phyloP scores from a whole-genome alignment of 495 filamentous ascomycete species.

The Aspergillus heteromorphus region DNA sequence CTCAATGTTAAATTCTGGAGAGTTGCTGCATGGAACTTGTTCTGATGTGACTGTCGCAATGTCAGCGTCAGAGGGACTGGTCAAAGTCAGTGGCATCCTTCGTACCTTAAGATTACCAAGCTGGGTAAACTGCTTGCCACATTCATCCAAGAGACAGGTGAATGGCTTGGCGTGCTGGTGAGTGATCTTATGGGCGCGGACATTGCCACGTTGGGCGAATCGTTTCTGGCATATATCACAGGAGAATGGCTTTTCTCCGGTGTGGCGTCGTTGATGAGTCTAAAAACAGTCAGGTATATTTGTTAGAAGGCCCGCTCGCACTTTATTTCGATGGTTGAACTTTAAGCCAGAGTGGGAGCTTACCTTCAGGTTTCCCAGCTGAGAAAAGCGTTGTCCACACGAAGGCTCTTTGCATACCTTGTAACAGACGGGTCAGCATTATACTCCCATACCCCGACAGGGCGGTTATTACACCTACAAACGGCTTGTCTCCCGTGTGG shows the following conservation, averaged over 20 bases:
- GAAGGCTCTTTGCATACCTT: conserved; percentile 68
- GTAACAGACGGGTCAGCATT: neutral
- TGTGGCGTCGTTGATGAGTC: conserved; percentile 84
- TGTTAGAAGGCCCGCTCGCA: neutral
- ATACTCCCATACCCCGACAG: neutral
- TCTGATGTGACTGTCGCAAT: conserved; percentile 73
- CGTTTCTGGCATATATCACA: conserved; percentile 78
- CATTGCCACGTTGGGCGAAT: conserved; percentile 82
- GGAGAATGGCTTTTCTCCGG: conserved; percentile 78
- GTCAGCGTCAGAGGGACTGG: conserved; percentile 3
- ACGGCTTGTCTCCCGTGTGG: conserved; percentile 88
- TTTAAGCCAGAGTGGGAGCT: conserved; percentile 6
- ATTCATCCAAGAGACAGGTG: conserved; percentile 72
- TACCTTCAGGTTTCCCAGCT: conserved; percentile 86
- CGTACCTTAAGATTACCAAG: conserved; percentile 82
- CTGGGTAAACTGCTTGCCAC: conserved; percentile 80
- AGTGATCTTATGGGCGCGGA: conserved; percentile 79
- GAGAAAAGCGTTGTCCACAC: conserved; percentile 79
- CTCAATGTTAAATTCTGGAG: conserved; percentile 66
- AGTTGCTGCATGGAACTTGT: conserved; percentile 77
- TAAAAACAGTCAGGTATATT: conserved; percentile 22
- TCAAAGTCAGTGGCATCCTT: conserved; percentile 13
- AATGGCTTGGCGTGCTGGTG: conserved; percentile 76
- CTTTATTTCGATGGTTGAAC: neutral
- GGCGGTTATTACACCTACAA: conserved; percentile 53